Conservation (phyloP, 2,329 filamentous ascomycete genomes). For the Parafenestella ontariensis region DNA sequence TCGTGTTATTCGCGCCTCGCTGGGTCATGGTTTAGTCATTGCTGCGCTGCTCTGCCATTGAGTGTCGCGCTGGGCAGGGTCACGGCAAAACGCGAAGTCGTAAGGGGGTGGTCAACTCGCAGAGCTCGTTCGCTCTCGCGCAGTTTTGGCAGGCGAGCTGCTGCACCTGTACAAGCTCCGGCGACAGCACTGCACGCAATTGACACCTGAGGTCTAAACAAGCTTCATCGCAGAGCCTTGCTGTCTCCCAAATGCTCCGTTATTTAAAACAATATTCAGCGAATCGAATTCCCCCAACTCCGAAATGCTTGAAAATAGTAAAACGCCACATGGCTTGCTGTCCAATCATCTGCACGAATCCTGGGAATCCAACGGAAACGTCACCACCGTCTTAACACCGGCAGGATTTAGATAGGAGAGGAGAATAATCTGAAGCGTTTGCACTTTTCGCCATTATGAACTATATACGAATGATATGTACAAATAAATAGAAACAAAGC, state of each 20-base stretch:
- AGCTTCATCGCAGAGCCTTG: slow-evolving; percentile 19
- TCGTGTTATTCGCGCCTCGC: slow-evolving; percentile 26
- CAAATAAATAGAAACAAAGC: neutral
- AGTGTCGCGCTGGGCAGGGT: slow-evolving; percentile 34
- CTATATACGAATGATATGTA: neutral
- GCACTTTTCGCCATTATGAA: neutral
- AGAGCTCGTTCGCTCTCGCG: slow-evolving; percentile 34
- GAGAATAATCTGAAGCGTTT: too few species aligned
- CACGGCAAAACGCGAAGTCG: slow-evolving; percentile 34
- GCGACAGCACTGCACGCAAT: slow-evolving; percentile 11
- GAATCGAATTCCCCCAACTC: slow-evolving; percentile 25
- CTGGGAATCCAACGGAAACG: neutral
- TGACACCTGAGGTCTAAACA: slow-evolving; percentile 17
- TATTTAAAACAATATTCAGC: slow-evolving; percentile 12
- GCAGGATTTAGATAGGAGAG: too few species aligned
- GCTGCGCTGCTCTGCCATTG: slow-evolving; percentile 37
- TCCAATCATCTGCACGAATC: slow-evolving; percentile 21
- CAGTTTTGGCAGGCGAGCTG: slow-evolving; percentile 24
- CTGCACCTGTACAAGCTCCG: slow-evolving; percentile 13
- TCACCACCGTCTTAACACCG: neutral
- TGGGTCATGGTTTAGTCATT: slow-evolving; percentile 37
- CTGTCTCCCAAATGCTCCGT: slow-evolving; percentile 10
- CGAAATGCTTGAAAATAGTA: slow-evolving; percentile 16
- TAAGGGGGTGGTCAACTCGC: slow-evolving; percentile 35
- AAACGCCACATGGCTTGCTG: slow-evolving; percentile 20